A percentile compares a stretch with the other conserved stretches of the same genome.
Conservation (phyloP, 2,329 filamentous ascomycete genomes). For the Colletotrichum tropicicola region DNA sequence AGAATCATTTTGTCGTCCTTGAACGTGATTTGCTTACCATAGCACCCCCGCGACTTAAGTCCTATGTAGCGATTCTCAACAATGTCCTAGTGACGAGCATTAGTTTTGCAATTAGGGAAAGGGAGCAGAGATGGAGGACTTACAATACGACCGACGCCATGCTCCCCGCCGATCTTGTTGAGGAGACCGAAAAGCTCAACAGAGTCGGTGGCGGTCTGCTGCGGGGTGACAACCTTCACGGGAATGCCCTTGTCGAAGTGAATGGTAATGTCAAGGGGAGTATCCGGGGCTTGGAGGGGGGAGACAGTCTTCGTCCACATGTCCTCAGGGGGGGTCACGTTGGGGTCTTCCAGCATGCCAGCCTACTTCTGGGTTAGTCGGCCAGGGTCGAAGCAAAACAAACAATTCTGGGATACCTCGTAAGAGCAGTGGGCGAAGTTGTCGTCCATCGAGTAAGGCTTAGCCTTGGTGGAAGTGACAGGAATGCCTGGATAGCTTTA, state of each 20-base stretch:
- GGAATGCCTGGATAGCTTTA: slow-evolving; percentile 60
- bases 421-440: slow-evolving; percentile 76
- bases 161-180: slow-evolving; percentile 69
- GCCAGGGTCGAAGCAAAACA: slow-evolving; percentile 65
- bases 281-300: slow-evolving; percentile 70
- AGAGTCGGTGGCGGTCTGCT: slow-evolving; percentile 67
- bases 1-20: neutral
- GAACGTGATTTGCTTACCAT: slow-evolving; percentile 56
- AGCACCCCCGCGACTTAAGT: slow-evolving; percentile 61
- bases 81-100: slow-evolving; percentile 34
- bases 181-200: slow-evolving; percentile 72
- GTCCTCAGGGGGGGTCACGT: slow-evolving; percentile 69
- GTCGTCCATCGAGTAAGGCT: slow-evolving; percentile 57
- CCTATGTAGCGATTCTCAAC: slow-evolving; percentile 51
- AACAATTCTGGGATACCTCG: slow-evolving; percentile 58
- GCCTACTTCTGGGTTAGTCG: slow-evolving; percentile 21
- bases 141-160: slow-evolving; percentile 77
- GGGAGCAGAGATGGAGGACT: slow-evolving; percentile 50
- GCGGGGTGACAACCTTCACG: slow-evolving; percentile 66
- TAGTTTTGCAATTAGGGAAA: neutral
- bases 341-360: slow-evolving; percentile 70
- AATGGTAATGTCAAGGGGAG: slow-evolving; percentile 71
- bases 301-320: slow-evolving; percentile 73
- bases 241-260: slow-evolving; percentile 75
- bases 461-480: slow-evolving; percentile 77